phyloP scores from a whole-genome alignment of 2,329 filamentous ascomycete species.

The Aureobasidium sp. region DNA sequence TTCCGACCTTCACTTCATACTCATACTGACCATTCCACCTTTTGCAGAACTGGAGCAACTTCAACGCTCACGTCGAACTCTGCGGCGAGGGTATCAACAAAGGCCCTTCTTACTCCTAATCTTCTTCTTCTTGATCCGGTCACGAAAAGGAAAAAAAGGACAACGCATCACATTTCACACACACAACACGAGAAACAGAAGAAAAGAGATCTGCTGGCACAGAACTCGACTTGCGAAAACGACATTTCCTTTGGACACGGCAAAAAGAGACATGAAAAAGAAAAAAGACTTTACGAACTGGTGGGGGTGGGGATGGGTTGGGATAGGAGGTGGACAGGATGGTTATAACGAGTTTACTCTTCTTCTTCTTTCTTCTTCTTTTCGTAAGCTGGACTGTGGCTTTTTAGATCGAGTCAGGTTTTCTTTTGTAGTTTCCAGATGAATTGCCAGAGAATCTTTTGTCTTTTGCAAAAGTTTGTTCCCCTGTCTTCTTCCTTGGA shows the following conservation, averaged over 20 bases:
- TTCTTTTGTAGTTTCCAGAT: background rate
- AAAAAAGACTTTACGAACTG: background rate
- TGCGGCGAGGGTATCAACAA: constrained; percentile 22
- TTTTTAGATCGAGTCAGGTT: background rate
- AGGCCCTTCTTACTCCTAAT: background rate
- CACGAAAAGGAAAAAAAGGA: background rate
- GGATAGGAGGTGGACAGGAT: background rate
- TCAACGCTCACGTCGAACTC: constrained; percentile 30
- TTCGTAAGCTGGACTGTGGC: background rate
- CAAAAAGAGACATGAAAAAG: background rate
- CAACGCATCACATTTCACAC: background rate
- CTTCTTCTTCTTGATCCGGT: background rate
- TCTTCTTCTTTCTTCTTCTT: background rate
- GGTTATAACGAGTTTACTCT: background rate
- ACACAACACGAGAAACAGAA: background rate
- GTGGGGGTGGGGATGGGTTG: background rate
- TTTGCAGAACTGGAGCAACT: constrained; percentile 24
- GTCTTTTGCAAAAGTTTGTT: no score
- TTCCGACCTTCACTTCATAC: no score
- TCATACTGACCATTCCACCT: background rate
- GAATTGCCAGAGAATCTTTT: no score
- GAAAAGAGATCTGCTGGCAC: background rate
- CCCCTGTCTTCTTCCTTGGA: no score
- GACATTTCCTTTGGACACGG: background rate
- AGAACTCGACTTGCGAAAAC: background rate